These are phyloP conservation scores for Musa balbisiana DNA, from an alignment of 202 grass and related monocot genomes.

Conservation along the genomic window DNA sequence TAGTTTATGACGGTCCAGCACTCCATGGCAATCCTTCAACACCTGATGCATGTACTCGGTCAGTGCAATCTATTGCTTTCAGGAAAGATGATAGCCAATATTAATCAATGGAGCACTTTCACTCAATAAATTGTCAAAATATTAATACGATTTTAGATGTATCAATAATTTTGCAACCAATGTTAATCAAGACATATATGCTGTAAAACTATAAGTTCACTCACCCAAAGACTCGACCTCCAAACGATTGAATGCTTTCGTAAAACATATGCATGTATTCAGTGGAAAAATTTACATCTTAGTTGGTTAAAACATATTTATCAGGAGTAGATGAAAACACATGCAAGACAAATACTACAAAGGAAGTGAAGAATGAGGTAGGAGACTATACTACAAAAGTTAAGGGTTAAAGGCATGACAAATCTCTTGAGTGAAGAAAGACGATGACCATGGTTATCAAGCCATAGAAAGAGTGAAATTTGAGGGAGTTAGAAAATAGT, in stretches of 20 bases:
- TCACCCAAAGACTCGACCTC: not conserved
- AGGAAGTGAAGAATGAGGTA: too few species aligned
- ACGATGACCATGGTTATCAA: too few species aligned
- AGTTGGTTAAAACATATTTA: not conserved
- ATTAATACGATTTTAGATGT: not conserved
- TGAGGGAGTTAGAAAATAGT: too few species aligned
- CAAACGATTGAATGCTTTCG: not conserved
- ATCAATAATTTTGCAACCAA: not conserved
- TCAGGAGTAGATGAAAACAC: not conserved
- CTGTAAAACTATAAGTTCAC: not conserved
- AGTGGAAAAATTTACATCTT: not conserved
- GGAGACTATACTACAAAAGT: too few species aligned
- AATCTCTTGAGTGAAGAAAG: too few species aligned
- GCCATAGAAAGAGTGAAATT: too few species aligned
- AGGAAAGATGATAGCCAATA: not conserved
- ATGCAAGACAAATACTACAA: too few species aligned
- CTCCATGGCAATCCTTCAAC: slow-evolving; percentile 83
- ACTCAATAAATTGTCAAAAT: not conserved
- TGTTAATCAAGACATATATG: not conserved
- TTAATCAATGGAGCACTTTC: not conserved
- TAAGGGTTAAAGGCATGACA: too few species aligned
- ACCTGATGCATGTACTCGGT: slow-evolving; percentile 34
- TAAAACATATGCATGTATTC: not conserved
- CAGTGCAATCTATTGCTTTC: not conserved
- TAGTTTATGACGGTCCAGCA: slow-evolving; percentile 80